Conservation (phyloP, 345 rosid genomes). For the Eutrema japonicum region DNA sequence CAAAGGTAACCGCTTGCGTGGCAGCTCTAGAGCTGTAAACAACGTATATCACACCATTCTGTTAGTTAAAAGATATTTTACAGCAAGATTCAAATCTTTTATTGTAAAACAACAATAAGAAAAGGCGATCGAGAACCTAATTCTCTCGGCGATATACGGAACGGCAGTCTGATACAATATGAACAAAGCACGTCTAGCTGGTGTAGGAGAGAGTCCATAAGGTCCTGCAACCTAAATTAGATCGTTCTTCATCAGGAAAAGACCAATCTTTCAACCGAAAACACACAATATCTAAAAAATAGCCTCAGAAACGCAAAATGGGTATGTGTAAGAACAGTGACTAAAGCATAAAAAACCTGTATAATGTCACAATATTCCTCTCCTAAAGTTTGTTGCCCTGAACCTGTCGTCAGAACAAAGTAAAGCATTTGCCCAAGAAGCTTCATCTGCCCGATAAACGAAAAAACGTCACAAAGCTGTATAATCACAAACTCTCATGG, state of each 20-base stretch:
- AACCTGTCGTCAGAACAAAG: slow-evolving; percentile 85
- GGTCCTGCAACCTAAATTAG: slow-evolving; percentile 71
- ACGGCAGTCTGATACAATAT: slow-evolving; percentile 78
- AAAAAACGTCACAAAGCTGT: slow-evolving; percentile 3
- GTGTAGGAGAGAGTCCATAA: slow-evolving; percentile 87
- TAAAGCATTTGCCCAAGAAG: slow-evolving; percentile 92
- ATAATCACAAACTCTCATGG: background rate
- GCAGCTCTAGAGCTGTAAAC: slow-evolving; percentile 74
- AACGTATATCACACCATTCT: background rate
- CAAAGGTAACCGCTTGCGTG: slow-evolving; percentile 65
- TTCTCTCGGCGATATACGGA: slow-evolving; percentile 87
- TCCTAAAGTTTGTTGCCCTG: slow-evolving; percentile 95
- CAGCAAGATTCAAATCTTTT: background rate
- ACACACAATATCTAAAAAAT: background rate
- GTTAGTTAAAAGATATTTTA: background rate
- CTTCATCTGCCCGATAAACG: slow-evolving; percentile 60
- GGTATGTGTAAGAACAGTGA: background rate
- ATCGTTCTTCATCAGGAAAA: slow-evolving; percentile 27
- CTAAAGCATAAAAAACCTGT: slow-evolving; percentile 58
- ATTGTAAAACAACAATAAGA: background rate
- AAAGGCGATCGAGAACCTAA: slow-evolving; percentile 53
- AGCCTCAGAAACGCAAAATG: background rate
- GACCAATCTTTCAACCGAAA: background rate
- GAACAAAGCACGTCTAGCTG: slow-evolving; percentile 89
- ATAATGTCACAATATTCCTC: slow-evolving; percentile 95